Evolutionary conservation across 192 early-diverging fungal species (phyloP), one percentile per base, ranked within the genome.

Genomic region (Backusella morwellensis): DNA sequence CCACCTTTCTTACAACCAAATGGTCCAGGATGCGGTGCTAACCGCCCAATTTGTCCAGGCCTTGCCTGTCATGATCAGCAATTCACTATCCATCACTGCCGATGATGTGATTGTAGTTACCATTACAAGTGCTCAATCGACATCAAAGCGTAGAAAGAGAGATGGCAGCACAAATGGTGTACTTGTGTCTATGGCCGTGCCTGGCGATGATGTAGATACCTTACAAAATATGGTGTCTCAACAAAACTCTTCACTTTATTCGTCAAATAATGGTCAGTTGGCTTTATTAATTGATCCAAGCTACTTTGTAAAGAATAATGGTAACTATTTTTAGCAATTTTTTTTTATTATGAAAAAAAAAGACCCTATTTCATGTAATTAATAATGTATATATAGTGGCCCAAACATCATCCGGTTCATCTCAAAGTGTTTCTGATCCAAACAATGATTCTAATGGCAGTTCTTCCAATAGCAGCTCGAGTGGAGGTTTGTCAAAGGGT

Each of bases 101-200:
- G 75, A 77, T n/a, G 72, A 82, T 75, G 42, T 82, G 17, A 78
- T 82, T 59, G 50, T 82, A 40, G 35, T 82, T 54, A 77, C 77
- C 4, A 78, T 82, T 47, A 38, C 75, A 29, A 76, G 70, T 50
- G 50, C 68, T 1, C 2, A 15, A 34, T 52, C 56, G 9, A 29
- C 56, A 11, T 12, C 56, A 12, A 63, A 63, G 12, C 56, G 56
- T 63, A 63, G 56, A 29, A 32, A 34, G 34, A 14, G 29, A 15
- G 44, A 72, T 17, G 17, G 0, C 8, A 11, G 3, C 17, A 11
- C 21, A 1, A 36, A 44, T 26, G 80, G 80, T 41, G 66, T 82
- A 17, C 36, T 82, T 72, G 76, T 82, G 8, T 73, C 76, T 1
- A 63, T 82, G n/a, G 77, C 76, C 2, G 74, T 82, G 35, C 80